Conservation (phyloP, 371 early-diverging fungal species). For the Actinomucor elegans region DNA sequence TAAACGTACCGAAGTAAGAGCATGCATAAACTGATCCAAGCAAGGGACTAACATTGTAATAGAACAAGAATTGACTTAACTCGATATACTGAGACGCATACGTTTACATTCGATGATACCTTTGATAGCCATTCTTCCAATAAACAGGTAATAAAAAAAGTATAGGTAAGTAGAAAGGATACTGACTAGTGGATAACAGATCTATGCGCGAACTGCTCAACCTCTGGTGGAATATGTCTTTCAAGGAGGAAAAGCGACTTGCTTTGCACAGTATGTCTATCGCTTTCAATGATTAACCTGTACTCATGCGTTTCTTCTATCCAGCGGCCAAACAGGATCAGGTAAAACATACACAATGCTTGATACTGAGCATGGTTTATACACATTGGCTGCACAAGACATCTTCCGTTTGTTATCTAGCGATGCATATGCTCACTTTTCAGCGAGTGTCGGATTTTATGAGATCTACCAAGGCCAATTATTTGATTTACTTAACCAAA, state of each 20-base stretch:
- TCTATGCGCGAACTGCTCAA: slow-evolving; percentile 89
- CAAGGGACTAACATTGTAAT: neutral
- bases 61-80: slow-evolving; percentile 94
- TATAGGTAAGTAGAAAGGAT: neutral
- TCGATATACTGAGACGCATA: slow-evolving; percentile 91
- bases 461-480: slow-evolving; percentile 97
- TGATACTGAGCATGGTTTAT: slow-evolving; percentile 81
- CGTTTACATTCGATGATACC: slow-evolving; percentile 96
- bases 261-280: slow-evolving; percentile 87
- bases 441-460: slow-evolving; percentile 88
- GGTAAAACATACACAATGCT: slow-evolving; percentile 99
- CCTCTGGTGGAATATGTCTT: slow-evolving; percentile 96
- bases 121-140: slow-evolving; percentile 85
- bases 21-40: neutral
- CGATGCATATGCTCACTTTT: slow-evolving; percentile 65
- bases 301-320: slow-evolving; percentile 82
- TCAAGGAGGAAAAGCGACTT: slow-evolving; percentile 93
- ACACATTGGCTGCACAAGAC: slow-evolving; percentile 88
- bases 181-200: slow-evolving; percentile 26
- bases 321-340: slow-evolving; percentile 93
- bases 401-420: slow-evolving; percentile 78
- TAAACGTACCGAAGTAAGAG: slow-evolving; percentile 89
- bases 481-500: slow-evolving; percentile 89
- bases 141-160: slow-evolving; percentile 58
- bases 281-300: slow-evolving; percentile 40